Percentiles rank a stretch among this genome's conserved stretches.
phyloP scores from a whole-genome alignment of 2,329 filamentous ascomycete genomes.

The Graphiopsis chlorocephala region DNA sequence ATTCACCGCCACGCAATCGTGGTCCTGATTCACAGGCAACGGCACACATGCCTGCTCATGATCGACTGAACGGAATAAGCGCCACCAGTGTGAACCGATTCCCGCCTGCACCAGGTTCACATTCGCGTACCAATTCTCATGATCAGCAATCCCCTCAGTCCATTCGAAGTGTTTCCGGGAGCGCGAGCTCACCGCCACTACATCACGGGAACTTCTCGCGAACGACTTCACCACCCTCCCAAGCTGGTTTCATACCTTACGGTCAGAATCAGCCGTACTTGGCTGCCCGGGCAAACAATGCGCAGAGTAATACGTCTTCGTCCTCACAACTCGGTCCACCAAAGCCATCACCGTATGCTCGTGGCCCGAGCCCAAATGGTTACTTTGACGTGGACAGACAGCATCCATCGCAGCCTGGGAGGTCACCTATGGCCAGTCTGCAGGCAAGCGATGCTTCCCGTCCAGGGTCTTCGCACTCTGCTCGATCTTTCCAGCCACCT shows the following conservation, averaged over 20 bases:
- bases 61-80: constrained; percentile 16
- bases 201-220: background rate
- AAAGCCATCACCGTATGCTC: constrained; percentile 7
- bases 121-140: background rate
- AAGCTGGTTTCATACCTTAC: background rate
- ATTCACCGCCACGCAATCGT: constrained; percentile 21
- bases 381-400: constrained; percentile 5
- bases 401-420: background rate
- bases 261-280: background rate
- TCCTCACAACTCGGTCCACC: constrained; percentile 9
- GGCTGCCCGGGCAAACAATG: background rate
- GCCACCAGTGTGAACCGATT: constrained; percentile 15
- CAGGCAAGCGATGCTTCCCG: background rate
- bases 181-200: background rate
- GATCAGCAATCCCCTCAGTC: background rate
- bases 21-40: constrained; percentile 1
- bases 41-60: background rate
- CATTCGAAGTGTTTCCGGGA: background rate
- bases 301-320: background rate
- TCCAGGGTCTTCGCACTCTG: constrained; percentile 9
- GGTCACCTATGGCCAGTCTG: background rate
- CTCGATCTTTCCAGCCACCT: constrained; percentile 2
- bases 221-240: constrained; percentile 2
- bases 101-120: background rate
- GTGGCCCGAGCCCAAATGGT: constrained; percentile 4